phyloP scores from a whole-genome alignment of 2,329 filamentous ascomycete genomes.

The Epichloe sp. region DNA sequence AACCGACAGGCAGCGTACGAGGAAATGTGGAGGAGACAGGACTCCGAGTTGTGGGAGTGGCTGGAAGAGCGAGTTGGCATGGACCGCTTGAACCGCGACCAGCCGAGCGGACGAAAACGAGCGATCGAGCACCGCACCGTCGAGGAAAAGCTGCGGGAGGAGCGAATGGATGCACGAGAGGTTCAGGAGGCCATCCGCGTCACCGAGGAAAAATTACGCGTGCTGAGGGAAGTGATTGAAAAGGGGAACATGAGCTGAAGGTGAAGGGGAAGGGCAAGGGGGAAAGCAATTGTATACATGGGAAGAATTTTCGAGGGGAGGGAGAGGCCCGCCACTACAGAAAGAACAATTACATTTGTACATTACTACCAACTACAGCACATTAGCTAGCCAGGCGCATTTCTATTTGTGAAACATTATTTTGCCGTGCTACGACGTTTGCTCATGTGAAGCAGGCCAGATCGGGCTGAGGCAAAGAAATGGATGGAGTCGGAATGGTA shows the following conservation, averaged over 20 bases:
- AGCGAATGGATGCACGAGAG: conserved; percentile 57
- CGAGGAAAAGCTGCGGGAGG: conserved; percentile 44
- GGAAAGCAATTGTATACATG: neutral
- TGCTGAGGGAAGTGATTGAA: conserved; percentile 58
- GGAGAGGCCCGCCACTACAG: neutral
- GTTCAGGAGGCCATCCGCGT: conserved; percentile 70
- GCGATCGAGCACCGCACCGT: conserved; percentile 41
- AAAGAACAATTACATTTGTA: conserved; percentile 2
- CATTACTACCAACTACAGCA: neutral
- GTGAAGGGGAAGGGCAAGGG: neutral
- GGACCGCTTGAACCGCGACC: conserved; percentile 38
- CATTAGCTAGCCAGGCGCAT: conserved; percentile 1
- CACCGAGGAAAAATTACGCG: conserved; percentile 71
- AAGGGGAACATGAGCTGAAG: conserved; percentile 24
- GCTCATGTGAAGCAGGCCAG: no score
- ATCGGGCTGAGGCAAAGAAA: no score
- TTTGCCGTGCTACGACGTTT: no score
- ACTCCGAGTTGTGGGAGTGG: conserved; percentile 87
- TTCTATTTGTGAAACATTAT: neutral
- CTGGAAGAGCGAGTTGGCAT: conserved; percentile 74
- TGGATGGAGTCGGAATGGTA: no score
- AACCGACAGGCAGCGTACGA: conserved; percentile 76
- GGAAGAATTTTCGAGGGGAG: no score
- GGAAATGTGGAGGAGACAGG: conserved; percentile 80
- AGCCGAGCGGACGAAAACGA: conserved; percentile 26